Percentiles rank a stretch among this genome's conserved stretches.
These are phyloP conservation scores for Hortaea sp. DNA, from an alignment of 2,329 filamentous ascomycete genomes.

Conservation along the genomic window DNA sequence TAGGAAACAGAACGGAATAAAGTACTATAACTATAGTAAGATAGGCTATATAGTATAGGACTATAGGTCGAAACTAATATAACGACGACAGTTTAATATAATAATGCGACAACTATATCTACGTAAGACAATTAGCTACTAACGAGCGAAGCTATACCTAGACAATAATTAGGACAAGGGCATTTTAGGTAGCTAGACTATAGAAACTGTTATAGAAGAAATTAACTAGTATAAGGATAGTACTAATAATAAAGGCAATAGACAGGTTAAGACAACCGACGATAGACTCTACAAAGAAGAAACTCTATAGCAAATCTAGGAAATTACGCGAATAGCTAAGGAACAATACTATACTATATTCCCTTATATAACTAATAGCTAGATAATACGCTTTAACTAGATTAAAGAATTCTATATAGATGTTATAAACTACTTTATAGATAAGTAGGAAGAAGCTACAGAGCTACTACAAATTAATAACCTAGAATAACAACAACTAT, in stretches of 20 bases:
- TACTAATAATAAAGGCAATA: background rate
- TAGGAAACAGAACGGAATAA: background rate
- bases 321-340: too few relatives aligned
- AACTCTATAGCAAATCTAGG: too few relatives aligned
- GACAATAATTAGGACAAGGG: background rate
- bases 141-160: background rate
- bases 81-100: background rate
- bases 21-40: background rate
- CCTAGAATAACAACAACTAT: background rate
- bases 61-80: background rate
- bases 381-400: too few relatives aligned
- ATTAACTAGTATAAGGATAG: background rate
- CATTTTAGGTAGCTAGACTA: background rate
- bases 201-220: background rate
- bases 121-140: background rate
- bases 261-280: background rate
- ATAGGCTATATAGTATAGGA: background rate
- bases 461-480: background rate
- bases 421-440: too few relatives aligned
- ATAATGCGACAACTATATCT: background rate
- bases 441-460: background rate
- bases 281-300: too few relatives aligned
- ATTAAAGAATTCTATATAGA: too few relatives aligned
- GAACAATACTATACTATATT: too few relatives aligned
- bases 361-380: too few relatives aligned